Base-by-base conservation (phyloP, 768 basidiomycete genomes). In the Mycena haematopus region DNA sequence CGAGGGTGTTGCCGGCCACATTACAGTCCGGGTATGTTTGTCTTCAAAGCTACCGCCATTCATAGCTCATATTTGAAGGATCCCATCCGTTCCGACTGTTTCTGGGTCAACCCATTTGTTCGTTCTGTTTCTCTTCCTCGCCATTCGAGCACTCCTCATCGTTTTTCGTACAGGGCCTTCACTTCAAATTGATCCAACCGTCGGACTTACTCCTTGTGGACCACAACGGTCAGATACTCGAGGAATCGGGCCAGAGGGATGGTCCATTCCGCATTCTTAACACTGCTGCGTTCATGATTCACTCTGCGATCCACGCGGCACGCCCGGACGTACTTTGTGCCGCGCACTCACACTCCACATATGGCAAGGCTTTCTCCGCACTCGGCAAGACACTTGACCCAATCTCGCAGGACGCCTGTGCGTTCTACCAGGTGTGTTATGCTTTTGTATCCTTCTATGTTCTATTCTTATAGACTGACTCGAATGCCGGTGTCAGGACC, bases 81-180 rank as follows among this genome's bases (percentile, higher is more conserved):
- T 63, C 75, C 76, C 22, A 73, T 81, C 55, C 70, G 70, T 38
- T 64, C 75, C 19, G 75, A 78, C 63, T 78, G 77, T 58, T 82
- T 81, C 74, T 82, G 80, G 82, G 80, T 82, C 49, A 82, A 83
- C 63, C 81, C 81, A 3, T 79, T 79, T 63, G 80, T 78, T 59
- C 60, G 71, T 50, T 49, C 9, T 14, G 8, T 29, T 29, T n/a
- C 27, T 8, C 9, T 3, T 19, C 27, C 22, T 47, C 46, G 46
- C 11, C 22, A 14, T 10, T 11, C 29, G 14, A 13, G 21, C 40
- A 3, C 6, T 27, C 10, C 7, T 22, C 0, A 50, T 24, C 7
- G 17, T 19, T 11, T 17, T 19, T 29, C 21, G 42, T n/a, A n/a
- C 27, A 79, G 77, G 80, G 82, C 21, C 66, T 78, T n/a, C 82